A percentile compares a stretch with the other conserved stretches of the same genome.
Evolutionary conservation across 495 filamentous ascomycete species (phyloP).

Genomic region (Penicillium waksmanii): DNA sequence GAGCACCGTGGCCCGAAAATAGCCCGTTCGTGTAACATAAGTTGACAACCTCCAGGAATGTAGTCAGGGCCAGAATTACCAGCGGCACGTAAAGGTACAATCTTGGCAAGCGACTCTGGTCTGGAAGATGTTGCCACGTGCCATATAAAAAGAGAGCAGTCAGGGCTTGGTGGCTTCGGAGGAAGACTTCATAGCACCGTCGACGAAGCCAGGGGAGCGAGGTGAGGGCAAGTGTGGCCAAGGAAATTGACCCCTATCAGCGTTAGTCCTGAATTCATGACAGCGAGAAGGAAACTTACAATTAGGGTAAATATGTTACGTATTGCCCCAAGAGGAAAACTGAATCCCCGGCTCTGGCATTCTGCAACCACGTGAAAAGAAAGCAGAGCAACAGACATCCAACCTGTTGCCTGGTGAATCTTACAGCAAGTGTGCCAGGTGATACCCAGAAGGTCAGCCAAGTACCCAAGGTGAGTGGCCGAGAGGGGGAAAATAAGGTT

Average conservation of each 20-base stretch:
- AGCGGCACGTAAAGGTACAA: neutral
- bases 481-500: too few species aligned
- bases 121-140: neutral
- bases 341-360: neutral
- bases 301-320: neutral
- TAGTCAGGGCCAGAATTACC: neutral
- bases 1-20: conserved; percentile 21
- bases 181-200: neutral
- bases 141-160: neutral
- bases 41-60: neutral
- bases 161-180: neutral
- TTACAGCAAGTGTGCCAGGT: too few species aligned
- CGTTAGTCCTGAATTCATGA: too few species aligned
- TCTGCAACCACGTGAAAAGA: conserved; percentile 16
- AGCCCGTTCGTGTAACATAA: conserved; percentile 31
- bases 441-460: too few species aligned
- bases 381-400: conserved; percentile 24
- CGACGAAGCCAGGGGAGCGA: too few species aligned
- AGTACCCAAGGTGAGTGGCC: too few species aligned
- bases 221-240: neutral
- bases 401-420: conserved; percentile 11
- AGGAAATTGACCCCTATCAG: neutral
- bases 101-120: neutral
- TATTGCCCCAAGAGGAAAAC: neutral
- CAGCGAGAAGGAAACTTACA: too few species aligned